phyloP scores from a whole-genome alignment of 169 alveolate genomes.

The Plasmodium reichenowi region DNA sequence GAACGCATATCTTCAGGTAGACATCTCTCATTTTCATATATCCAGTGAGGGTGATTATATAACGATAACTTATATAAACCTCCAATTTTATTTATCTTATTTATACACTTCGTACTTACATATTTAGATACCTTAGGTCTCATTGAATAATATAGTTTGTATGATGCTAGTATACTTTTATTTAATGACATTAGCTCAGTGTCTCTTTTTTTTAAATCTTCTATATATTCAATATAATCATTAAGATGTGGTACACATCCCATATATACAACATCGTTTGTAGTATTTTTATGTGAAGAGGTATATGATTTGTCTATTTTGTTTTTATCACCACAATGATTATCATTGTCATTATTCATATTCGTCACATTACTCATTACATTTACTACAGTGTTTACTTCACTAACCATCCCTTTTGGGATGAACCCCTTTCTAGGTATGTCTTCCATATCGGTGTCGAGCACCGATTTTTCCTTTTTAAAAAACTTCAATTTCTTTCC shows the following conservation, averaged over 20 bases:
- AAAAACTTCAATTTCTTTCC: constrained; percentile 47
- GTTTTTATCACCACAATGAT: not conserved
- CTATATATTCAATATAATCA: constrained; percentile 48
- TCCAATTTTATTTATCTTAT: constrained; percentile 74
- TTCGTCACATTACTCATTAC: not conserved
- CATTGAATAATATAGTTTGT: constrained; percentile 60
- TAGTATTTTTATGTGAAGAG: not conserved
- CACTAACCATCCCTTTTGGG: too few species aligned
- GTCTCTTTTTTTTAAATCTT: constrained; percentile 25
- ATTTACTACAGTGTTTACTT: not conserved
- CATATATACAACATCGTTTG: constrained; percentile 13
- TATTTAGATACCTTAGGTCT: constrained; percentile 73
- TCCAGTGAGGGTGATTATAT: constrained; percentile 66
- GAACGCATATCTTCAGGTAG: too few species aligned
- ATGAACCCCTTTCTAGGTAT: too few species aligned
- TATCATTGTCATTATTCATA: not conserved
- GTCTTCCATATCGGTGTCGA: not conserved
- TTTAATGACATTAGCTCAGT: constrained; percentile 23
- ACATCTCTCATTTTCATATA: not conserved
- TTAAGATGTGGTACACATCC: constrained; percentile 37
- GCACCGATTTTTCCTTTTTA: not conserved
- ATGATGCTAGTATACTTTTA: constrained; percentile 43
- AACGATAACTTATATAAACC: constrained; percentile 78
- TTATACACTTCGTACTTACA: constrained; percentile 53
- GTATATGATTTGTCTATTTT: not conserved